Conservation (phyloP, 345 rosid genomes). For the Schrenkiella parvula region DNA sequence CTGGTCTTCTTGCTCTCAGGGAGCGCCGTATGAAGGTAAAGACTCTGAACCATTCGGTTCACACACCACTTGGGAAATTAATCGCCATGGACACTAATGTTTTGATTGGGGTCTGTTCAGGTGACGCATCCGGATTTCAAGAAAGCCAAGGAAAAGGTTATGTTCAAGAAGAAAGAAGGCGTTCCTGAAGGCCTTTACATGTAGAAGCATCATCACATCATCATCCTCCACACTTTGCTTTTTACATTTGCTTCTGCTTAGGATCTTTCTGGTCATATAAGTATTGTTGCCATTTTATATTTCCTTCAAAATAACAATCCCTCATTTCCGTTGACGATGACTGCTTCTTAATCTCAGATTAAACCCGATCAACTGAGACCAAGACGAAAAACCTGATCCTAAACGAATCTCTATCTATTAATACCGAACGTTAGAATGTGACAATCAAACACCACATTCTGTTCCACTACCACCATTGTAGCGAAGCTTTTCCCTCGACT, state of each 20-base stretch:
- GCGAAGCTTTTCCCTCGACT: too few species aligned
- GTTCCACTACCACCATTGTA: too few species aligned
- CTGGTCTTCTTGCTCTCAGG: constrained; percentile 90
- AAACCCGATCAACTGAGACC: neutral
- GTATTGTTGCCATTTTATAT: neutral
- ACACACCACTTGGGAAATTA: neutral
- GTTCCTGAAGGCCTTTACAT: constrained; percentile 98
- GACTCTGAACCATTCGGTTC: neutral
- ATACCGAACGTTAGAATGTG: neutral
- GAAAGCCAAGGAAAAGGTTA: constrained; percentile 97
- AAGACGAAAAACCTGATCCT: neutral
- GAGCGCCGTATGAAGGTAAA: constrained; percentile 97
- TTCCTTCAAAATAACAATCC: neutral
- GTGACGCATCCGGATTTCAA: constrained; percentile 85
- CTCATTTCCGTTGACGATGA: neutral
- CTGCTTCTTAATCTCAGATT: neutral
- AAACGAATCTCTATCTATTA: neutral
- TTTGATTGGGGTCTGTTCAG: constrained; percentile 31
- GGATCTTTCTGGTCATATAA: constrained; percentile 7
- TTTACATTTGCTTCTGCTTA: constrained; percentile 18
- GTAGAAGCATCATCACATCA: constrained; percentile 34
- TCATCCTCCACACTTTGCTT: neutral
- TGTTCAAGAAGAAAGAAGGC: constrained; percentile 99
- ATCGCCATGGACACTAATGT: neutral
- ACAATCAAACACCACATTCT: neutral